Conservation (phyloP, 1,284 basidiomycete species). For the Ganoderma resinaceum region DNA sequence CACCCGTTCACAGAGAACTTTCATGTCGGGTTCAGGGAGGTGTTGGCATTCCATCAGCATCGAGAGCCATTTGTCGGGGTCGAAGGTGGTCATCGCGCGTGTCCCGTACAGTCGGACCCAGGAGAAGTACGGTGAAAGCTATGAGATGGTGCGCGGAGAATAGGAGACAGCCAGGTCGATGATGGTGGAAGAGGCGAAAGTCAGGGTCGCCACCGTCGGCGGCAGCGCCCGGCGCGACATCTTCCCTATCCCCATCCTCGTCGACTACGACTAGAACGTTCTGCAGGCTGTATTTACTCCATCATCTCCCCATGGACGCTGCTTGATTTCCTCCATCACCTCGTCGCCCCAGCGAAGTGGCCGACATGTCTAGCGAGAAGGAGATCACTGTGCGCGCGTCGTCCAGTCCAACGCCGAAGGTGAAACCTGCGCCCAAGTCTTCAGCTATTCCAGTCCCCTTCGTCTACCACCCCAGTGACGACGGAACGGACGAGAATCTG, state of each 20-base stretch:
- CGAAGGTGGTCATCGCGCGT: conserved; percentile 47
- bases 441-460: conserved; percentile 61
- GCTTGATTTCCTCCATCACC: background rate
- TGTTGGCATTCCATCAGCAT: conserved; percentile 87
- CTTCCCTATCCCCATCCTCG: conserved; percentile 3
- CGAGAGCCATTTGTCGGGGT: conserved; percentile 77
- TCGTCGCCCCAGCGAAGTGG: background rate
- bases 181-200: background rate
- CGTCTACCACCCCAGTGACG: conserved; percentile 71
- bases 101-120: background rate
- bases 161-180: background rate
- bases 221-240: conserved; percentile 4
- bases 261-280: conserved; percentile 14
- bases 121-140: background rate
- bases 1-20: conserved; percentile 86
- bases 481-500: conserved; percentile 88
- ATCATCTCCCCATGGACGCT: background rate
- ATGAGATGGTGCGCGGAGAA: background rate
- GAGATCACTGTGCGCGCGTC: conserved; percentile 26
- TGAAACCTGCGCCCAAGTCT: conserved; percentile 59
- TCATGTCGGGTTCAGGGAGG: conserved; percentile 93
- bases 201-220: background rate
- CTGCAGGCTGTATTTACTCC: background rate
- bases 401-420: conserved; percentile 39
- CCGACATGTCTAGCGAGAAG: conserved; percentile 22